Evolutionary conservation across 306 rosid species (phyloP), one percentile per base, ranked within the genome.

Genomic region (Vigna hirtella): DNA sequence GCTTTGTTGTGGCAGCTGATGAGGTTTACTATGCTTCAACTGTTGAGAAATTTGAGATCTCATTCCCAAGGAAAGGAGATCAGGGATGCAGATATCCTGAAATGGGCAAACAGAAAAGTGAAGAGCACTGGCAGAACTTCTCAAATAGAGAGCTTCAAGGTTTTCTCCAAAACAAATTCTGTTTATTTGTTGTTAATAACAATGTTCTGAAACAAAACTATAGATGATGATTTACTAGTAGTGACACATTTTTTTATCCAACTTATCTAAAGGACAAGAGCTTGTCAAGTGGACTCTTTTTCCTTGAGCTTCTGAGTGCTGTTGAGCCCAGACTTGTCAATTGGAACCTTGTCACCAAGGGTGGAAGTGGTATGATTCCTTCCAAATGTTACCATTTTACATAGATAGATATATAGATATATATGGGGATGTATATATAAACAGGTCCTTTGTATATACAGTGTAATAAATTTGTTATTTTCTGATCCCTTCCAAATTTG

Each of bases 261-360:
- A 9, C 80, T 77, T 76, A 4, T 72, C 47, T 76, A 50, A 87
- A 95, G 97, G 99, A 96, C 79, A 96, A 85, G 85, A 88, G 93
- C 79, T 86, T 96, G 78, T 86, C 99, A 32, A 91, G 72, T 74
- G 98, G 99, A 55, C 84, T 91, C 51, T 96, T 96, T 91, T 84
- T 96, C 80, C 93, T 96, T 61, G 97, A 91, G 83, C 98, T 96
- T 87, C 91, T 96, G n/a, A 93, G 98, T 84, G 91, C 98, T 20
- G 96, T 96, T 66, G 97, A 93, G 86, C 93, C 98, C 14, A 90
- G 99, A 80, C 93, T 96, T 73, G 98, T 96, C 81, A 96, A 96
- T 38, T 96, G 99, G 98, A 96, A 96, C 85, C 96, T 96, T 58
- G 99, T 93, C 66, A 85, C 94, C 66, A 96, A 96, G 92, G 99